Conservation (phyloP, 2,329 filamentous ascomycete species). For the Mariannaea sp. region DNA sequence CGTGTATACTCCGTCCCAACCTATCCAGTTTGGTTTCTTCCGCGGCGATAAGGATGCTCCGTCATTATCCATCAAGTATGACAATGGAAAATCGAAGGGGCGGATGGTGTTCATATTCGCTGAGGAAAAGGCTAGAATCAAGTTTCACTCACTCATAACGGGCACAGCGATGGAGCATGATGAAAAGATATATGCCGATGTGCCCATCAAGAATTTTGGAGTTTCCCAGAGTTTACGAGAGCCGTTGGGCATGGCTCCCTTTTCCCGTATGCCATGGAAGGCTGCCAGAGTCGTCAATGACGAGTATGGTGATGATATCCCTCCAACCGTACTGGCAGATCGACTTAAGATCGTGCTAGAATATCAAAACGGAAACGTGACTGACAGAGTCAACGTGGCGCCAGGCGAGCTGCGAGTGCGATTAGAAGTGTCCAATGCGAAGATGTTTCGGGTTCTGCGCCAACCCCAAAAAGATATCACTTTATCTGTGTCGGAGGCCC, state of each 20-base stretch:
- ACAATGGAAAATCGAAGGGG: slow-evolving; percentile 67
- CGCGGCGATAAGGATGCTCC: slow-evolving; percentile 72
- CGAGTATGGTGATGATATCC: slow-evolving; percentile 62
- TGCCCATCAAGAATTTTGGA: slow-evolving; percentile 67
- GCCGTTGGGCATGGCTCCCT: slow-evolving; percentile 54
- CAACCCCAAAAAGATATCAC: slow-evolving; percentile 79
- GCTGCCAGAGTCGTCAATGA: slow-evolving; percentile 74
- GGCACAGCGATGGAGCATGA: slow-evolving; percentile 70
- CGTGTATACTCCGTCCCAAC: slow-evolving; percentile 65
- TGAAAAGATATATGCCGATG: slow-evolving; percentile 73
- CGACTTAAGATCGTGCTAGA: slow-evolving; percentile 75
- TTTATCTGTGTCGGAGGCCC: slow-evolving; percentile 72
- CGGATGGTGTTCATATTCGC: slow-evolving; percentile 79
- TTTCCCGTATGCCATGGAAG: slow-evolving; percentile 66
- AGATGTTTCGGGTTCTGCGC: slow-evolving; percentile 69
- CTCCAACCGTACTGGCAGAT: slow-evolving; percentile 76
- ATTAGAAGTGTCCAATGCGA: slow-evolving; percentile 65
- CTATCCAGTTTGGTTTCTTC: slow-evolving; percentile 78
- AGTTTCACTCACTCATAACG: slow-evolving; percentile 73
- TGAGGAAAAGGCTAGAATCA: slow-evolving; percentile 71
- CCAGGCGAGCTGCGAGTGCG: slow-evolving; percentile 74
- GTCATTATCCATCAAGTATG: slow-evolving; percentile 72
- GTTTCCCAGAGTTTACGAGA: slow-evolving; percentile 61
- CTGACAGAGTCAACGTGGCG: slow-evolving; percentile 81
- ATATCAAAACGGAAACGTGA: slow-evolving; percentile 76